Evolutionary conservation across 352 stramenopile species (phyloP).

Genomic region (Aphanomyces astaci): DNA sequence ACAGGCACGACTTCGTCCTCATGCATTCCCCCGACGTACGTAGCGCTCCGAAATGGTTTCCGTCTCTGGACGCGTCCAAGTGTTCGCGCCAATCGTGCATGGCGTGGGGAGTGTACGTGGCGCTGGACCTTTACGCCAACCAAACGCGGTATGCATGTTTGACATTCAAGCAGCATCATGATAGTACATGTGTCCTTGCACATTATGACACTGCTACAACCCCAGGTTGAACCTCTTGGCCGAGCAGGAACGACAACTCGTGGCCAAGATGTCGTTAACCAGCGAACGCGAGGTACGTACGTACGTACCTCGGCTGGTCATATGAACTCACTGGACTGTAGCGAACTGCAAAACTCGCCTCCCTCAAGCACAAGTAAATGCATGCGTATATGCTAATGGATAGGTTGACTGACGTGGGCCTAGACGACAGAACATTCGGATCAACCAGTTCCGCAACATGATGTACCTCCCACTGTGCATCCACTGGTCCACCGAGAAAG

Average conservation of each 20-base stretch:
- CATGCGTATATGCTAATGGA: not conserved
- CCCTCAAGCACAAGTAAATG: conserved; percentile 28
- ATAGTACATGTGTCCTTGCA: no score
- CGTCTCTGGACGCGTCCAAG: conserved; percentile 54
- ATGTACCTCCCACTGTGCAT: conserved; percentile 71
- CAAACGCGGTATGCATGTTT: conserved; percentile 43
- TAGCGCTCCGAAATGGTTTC: conserved; percentile 66
- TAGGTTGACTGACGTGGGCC: not conserved
- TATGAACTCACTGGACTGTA: conserved; percentile 19
- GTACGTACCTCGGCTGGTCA: conserved; percentile 30
- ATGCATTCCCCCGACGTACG: not conserved
- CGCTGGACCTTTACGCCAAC: conserved; percentile 73
- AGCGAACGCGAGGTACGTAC: conserved; percentile 38
- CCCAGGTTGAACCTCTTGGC: conserved; percentile 50
- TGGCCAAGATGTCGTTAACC: conserved; percentile 28
- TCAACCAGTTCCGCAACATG: conserved; percentile 61
- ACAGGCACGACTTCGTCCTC: no score
- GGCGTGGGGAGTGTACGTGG: conserved; percentile 63
- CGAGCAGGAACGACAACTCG: conserved; percentile 50
- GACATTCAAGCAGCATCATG: no score
- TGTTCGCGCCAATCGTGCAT: conserved; percentile 62
- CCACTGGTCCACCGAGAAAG: conserved; percentile 69
- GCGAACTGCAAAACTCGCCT: conserved; percentile 34
- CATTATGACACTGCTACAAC: not conserved
- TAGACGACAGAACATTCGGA: not conserved